A percentile compares a stretch with the other conserved stretches of the same genome.
Evolutionary conservation across 2,329 filamentous ascomycete genomes (phyloP).

Genomic region (Myrmaecium sp.): DNA sequence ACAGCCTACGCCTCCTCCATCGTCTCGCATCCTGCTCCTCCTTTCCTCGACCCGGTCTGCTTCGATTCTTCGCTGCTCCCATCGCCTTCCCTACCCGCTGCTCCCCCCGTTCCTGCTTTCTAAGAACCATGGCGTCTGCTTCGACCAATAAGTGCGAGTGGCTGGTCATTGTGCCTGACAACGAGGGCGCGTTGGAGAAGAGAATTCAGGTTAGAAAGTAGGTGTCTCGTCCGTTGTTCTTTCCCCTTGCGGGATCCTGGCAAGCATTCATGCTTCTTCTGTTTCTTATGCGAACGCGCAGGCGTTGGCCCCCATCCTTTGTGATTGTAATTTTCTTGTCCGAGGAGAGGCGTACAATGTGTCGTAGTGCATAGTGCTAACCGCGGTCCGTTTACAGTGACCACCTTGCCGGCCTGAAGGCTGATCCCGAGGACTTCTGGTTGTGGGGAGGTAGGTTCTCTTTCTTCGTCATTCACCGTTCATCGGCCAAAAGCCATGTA

Average conservation of each 20-base stretch:
- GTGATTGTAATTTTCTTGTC: slow-evolving; percentile 16
- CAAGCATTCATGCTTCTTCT: background rate
- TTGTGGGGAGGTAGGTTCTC: slow-evolving; percentile 53
- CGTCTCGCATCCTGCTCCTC: background rate
- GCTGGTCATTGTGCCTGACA: slow-evolving; percentile 33
- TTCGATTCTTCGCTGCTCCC: background rate
- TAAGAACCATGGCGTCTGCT: slow-evolving; percentile 5
- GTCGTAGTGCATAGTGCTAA: slow-evolving; percentile 1
- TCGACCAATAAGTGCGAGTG: slow-evolving; percentile 27
- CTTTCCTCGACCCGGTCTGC: no score
- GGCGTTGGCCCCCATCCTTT: background rate
- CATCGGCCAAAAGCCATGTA: background rate
- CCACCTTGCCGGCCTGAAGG: slow-evolving; percentile 41
- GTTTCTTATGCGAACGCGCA: no score
- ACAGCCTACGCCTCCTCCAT: background rate
- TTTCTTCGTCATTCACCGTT: slow-evolving; percentile 11
- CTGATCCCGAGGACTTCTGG: slow-evolving; percentile 37
- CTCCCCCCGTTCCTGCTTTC: background rate
- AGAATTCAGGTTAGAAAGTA: slow-evolving; percentile 24
- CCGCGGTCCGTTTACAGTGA: slow-evolving; percentile 9
- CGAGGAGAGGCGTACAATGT: slow-evolving; percentile 10
- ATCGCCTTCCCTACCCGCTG: background rate
- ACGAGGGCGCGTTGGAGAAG: slow-evolving; percentile 22
- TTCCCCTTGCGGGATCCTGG: background rate
- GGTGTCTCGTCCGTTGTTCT: background rate